phyloP scores from a whole-genome alignment of 2,329 filamentous ascomycete genomes.

The Fusarium sarcochroum region DNA sequence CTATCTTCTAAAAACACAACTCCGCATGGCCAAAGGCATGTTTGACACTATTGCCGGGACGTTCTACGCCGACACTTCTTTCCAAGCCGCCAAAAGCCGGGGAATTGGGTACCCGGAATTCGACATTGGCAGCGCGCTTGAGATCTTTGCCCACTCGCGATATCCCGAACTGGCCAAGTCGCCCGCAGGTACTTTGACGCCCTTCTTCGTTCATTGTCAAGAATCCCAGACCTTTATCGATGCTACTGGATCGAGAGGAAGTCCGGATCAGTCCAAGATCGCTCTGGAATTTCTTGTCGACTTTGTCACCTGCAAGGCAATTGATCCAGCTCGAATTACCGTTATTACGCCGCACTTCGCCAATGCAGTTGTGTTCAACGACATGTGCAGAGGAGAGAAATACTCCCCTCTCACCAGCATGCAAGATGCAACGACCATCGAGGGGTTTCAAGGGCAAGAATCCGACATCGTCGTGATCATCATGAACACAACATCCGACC shows the following conservation, averaged over 20 bases:
- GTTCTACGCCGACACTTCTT: not conserved
- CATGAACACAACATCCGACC: not conserved
- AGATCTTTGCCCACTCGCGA: not conserved
- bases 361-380: not conserved
- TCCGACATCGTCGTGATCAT: not conserved
- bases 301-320: not conserved
- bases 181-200: not conserved
- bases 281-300: not conserved
- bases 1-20: conserved; percentile 35
- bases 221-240: not conserved
- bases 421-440: not conserved
- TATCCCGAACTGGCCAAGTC: not conserved
- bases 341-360: not conserved
- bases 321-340: not conserved
- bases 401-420: not conserved
- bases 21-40: conserved; percentile 41
- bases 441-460: conserved; percentile 1
- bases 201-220: conserved; percentile 1
- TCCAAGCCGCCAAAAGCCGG: fast-evolving
- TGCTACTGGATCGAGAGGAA: not conserved
- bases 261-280: not conserved
- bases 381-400: not conserved
- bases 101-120: fast-evolving
- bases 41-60: conserved; percentile 24
- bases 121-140: not conserved